Base-by-base conservation (phyloP, 148 eudicot species). In the Chenopodium suecicum region DNA sequence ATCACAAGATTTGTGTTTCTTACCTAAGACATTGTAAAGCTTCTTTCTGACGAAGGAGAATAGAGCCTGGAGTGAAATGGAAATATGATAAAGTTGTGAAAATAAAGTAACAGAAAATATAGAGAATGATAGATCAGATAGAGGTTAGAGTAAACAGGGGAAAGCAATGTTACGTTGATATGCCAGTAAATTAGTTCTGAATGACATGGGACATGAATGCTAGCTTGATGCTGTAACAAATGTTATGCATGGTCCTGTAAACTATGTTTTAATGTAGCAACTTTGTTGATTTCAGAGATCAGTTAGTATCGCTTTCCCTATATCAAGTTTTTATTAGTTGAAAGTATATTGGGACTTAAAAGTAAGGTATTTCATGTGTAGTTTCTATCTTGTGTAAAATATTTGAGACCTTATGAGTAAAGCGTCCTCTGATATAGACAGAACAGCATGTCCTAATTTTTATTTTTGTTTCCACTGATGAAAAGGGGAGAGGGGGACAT, bases 51-150 rank as follows among this genome's bases (percentile, higher is more conserved):
- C 17, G 0, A 58, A 60, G 58, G 13, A 60, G 23, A 32, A 17
- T 58, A 31, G 67, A 56, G 78, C 14, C 13, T 76, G 17, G 67
- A 76, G 67, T 50, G 76, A n/a, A 47, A n/a, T 27, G n/a, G 62
- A 3, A 52, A 14, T 25, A 52, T 25, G 11, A 25, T 6, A 1
- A 2, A 74, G 0, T 41, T 41, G 44, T 41, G 44, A 41, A 41
- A 41, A 6, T 41, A 41, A 41, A 13, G 7, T 8, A 41, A 22
- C 8, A n/a, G 47, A 19, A 41, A 7, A 41, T 17, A 7, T 17
- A 7, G 54, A 27, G 37, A 48, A 74, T 1, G 7, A 52, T 4
- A 6, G 17, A 48, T 22, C 4, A 48, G 50, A 10, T 3, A 29
- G 20, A 52, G 31, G 34, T 20, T 25, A 27, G 63, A 74, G 77